These are phyloP conservation scores for Fusarium robinianum DNA, from an alignment of 2,329 filamentous ascomycete genomes.

Conservation along the genomic window DNA sequence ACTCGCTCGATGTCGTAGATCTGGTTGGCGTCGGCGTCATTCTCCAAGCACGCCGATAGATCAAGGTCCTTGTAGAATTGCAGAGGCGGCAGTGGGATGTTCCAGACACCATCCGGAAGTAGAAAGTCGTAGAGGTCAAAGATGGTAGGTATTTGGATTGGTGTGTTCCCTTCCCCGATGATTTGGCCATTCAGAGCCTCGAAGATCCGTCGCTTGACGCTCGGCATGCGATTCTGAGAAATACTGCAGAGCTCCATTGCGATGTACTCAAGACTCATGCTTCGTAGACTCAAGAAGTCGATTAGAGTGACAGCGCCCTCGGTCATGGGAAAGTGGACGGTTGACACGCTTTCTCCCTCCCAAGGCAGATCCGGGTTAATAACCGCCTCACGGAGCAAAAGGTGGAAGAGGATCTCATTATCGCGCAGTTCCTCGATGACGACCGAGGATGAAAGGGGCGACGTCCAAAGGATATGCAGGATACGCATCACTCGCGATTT, in stretches of 20 bases:
- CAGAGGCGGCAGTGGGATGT: slow-evolving; percentile 56
- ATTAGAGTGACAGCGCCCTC: slow-evolving; percentile 71
- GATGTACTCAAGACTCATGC: slow-evolving; percentile 81
- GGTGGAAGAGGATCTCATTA: slow-evolving; percentile 77
- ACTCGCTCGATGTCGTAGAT: slow-evolving; percentile 73
- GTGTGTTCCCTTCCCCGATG: slow-evolving; percentile 66
- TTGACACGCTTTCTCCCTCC: slow-evolving; percentile 67
- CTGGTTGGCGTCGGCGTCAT: slow-evolving; percentile 58
- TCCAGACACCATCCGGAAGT: slow-evolving; percentile 55
- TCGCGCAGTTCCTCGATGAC: slow-evolving; percentile 79
- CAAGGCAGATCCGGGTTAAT: slow-evolving; percentile 72
- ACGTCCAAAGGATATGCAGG: slow-evolving; percentile 80
- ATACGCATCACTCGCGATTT: slow-evolving; percentile 73
- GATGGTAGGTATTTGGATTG: slow-evolving; percentile 71
- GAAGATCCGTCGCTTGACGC: slow-evolving; percentile 69
- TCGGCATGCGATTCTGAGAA: slow-evolving; percentile 70
- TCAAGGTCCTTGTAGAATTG: slow-evolving; percentile 69
- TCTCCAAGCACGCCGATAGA: slow-evolving; percentile 65
- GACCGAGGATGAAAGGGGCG: slow-evolving; percentile 74
- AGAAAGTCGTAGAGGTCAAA: slow-evolving; percentile 96
- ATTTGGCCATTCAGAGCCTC: slow-evolving; percentile 80
- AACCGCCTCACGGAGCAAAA: slow-evolving; percentile 73
- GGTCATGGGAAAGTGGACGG: slow-evolving; percentile 70
- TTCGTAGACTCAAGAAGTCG: slow-evolving; percentile 77
- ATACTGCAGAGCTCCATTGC: slow-evolving; percentile 82